Conservation (phyloP, 2,329 filamentous ascomycete genomes). For the Beauveria asiatica region DNA sequence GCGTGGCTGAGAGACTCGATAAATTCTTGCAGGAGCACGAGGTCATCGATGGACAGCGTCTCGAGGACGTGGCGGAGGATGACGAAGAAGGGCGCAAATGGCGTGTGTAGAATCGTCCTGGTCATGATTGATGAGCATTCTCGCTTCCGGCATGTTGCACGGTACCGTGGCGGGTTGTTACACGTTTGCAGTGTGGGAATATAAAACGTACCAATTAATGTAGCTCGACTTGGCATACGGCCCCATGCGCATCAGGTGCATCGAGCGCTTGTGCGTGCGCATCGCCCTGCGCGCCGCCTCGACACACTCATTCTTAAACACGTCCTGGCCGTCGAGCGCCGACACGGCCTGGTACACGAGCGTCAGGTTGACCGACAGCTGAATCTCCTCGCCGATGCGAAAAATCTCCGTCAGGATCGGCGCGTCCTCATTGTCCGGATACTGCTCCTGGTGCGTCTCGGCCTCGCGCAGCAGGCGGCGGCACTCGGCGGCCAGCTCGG, state of each 20-base stretch:
- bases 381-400: constrained; percentile 38
- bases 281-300: constrained; percentile 40
- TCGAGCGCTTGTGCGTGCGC: constrained; percentile 35
- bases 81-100: constrained; percentile 52
- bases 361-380: constrained; percentile 38
- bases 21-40: constrained; percentile 47
- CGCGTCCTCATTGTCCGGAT: constrained; percentile 28
- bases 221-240: constrained; percentile 37
- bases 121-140: neutral
- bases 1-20: constrained; percentile 44
- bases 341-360: constrained; percentile 47
- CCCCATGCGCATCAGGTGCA: constrained; percentile 32
- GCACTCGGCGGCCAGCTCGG: constrained; percentile 29
- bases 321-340: constrained; percentile 30
- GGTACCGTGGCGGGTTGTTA: no score
- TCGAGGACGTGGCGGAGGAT: constrained; percentile 51
- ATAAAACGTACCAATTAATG: constrained; percentile 39
- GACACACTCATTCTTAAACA: constrained; percentile 41
- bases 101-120: constrained; percentile 46
- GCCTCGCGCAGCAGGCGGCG: constrained; percentile 26
- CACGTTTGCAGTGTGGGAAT: no score
- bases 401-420: constrained; percentile 36
- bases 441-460: constrained; percentile 25
- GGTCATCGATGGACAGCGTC: constrained; percentile 42
- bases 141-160: no score